These are phyloP conservation scores for Pelargonium fulgidum DNA, from an alignment of 441 rosid genomes.

Conservation along the genomic window DNA sequence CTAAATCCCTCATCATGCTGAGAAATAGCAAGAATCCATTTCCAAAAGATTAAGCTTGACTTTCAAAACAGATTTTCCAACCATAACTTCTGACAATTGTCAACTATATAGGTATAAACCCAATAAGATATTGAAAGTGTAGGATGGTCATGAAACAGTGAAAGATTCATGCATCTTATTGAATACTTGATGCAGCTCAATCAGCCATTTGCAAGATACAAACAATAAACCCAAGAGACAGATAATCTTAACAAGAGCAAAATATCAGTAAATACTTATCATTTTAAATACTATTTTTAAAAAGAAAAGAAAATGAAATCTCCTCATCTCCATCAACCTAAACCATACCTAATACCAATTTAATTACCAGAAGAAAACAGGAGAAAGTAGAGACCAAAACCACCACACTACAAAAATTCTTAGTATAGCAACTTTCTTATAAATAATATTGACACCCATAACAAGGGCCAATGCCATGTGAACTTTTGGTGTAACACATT, in stretches of 20 bases:
- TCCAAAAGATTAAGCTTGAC: slow-evolving; percentile 34
- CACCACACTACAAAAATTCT: slow-evolving; percentile 18
- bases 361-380: slow-evolving; percentile 42
- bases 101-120: slow-evolving; percentile 31
- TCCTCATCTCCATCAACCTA: slow-evolving; percentile 23
- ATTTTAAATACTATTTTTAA: too few relatives aligned
- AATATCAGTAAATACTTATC: background rate
- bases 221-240: slow-evolving; percentile 3
- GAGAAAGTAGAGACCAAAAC: slow-evolving; percentile 17
- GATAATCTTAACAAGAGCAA: background rate
- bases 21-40: background rate
- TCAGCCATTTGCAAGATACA: background rate
- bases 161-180: slow-evolving; percentile 12
- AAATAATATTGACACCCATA: slow-evolving; percentile 17
- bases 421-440: slow-evolving; percentile 14
- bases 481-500: slow-evolving; percentile 20
- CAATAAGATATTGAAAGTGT: slow-evolving; percentile 23
- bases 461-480: slow-evolving; percentile 29
- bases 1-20: background rate
- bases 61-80: slow-evolving; percentile 21
- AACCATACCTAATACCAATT: slow-evolving; percentile 38
- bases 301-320: background rate
- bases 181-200: slow-evolving; percentile 11
- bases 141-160: slow-evolving; percentile 15
- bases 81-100: slow-evolving; percentile 19